Percentiles rank a stretch among this genome's conserved stretches.
phyloP scores from a whole-genome alignment of 108 stramenopile species.

The Craspedostauros australis region DNA sequence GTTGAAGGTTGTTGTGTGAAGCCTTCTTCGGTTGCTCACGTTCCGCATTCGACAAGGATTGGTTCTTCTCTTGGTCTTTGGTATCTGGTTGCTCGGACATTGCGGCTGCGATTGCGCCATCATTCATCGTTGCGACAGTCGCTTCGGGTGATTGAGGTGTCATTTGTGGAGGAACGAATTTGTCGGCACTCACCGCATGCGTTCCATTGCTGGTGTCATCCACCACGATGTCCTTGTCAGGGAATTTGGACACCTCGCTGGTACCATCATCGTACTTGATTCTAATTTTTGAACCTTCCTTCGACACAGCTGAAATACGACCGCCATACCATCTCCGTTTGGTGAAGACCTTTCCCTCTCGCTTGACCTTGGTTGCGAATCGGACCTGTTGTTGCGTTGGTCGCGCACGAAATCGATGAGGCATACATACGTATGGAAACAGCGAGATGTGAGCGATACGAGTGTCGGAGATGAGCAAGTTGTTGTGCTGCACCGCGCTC shows the following conservation, averaged over 20 bases:
- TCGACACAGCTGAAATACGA: slow-evolving; percentile 33
- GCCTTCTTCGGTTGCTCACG: too few species aligned
- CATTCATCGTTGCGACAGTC: too few species aligned
- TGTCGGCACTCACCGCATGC: slow-evolving; percentile 28
- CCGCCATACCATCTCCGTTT: slow-evolving; percentile 80
- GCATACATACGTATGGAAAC: neutral
- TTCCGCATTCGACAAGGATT: too few species aligned
- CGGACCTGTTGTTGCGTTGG: slow-evolving; percentile 62
- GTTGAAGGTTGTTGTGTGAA: neutral
- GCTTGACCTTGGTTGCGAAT: slow-evolving; percentile 50
- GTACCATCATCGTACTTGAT: slow-evolving; percentile 87
- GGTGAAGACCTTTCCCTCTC: slow-evolving; percentile 34
- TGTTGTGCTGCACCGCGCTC: too few species aligned
- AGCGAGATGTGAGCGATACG: neutral
- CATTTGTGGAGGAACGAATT: slow-evolving; percentile 42
- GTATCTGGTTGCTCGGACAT: neutral
- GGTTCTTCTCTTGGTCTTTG: neutral
- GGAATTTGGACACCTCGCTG: slow-evolving; percentile 66
- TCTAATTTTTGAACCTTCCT: slow-evolving; percentile 46
- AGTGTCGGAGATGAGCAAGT: too few species aligned
- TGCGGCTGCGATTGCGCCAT: too few species aligned
- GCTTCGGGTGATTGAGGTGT: too few species aligned
- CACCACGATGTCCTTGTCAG: slow-evolving; percentile 79
- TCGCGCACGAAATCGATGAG: neutral
- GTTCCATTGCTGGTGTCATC: slow-evolving; percentile 64